Conservation (phyloP, 495 filamentous ascomycete species). For the Chaetomium fimeti region DNA sequence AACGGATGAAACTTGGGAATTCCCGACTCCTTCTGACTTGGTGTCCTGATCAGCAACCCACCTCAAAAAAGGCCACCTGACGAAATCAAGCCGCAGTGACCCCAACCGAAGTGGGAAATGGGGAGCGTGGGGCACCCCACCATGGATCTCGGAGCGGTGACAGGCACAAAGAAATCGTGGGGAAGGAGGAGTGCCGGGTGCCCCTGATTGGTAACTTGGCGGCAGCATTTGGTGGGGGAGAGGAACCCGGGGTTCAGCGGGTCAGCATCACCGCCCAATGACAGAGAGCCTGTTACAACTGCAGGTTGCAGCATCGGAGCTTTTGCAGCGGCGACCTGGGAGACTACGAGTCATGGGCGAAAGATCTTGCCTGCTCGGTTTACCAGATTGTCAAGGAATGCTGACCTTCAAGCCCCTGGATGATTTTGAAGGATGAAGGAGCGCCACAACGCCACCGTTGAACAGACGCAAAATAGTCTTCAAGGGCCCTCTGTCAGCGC, state of each 20-base stretch:
- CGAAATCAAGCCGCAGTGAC: constrained; percentile 7
- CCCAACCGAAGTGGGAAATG: constrained; percentile 6
- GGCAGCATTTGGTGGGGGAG: background rate
- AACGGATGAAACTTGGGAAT: background rate
- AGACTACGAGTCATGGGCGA: too few species aligned
- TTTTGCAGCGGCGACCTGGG: too few species aligned
- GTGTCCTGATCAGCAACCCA: background rate
- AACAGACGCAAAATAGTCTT: too few species aligned
- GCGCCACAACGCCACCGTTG: too few species aligned
- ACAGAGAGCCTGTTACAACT: too few species aligned
- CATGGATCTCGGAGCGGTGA: background rate
- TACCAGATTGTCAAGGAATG: too few species aligned
- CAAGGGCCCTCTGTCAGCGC: too few species aligned
- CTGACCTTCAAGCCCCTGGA: too few species aligned
- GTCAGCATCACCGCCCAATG: too few species aligned
- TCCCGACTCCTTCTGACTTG: background rate
- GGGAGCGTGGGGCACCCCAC: constrained; percentile 13
- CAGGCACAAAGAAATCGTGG: constrained; percentile 17
- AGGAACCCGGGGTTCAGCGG: background rate
- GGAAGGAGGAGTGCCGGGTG: background rate
- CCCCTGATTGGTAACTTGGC: background rate
- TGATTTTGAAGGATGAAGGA: too few species aligned
- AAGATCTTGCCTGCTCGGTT: too few species aligned
- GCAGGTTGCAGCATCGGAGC: too few species aligned
- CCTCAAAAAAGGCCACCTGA: constrained; percentile 25